phyloP scores from a whole-genome alignment of 805 yeast genomes.

The Komagataella phaffii region DNA sequence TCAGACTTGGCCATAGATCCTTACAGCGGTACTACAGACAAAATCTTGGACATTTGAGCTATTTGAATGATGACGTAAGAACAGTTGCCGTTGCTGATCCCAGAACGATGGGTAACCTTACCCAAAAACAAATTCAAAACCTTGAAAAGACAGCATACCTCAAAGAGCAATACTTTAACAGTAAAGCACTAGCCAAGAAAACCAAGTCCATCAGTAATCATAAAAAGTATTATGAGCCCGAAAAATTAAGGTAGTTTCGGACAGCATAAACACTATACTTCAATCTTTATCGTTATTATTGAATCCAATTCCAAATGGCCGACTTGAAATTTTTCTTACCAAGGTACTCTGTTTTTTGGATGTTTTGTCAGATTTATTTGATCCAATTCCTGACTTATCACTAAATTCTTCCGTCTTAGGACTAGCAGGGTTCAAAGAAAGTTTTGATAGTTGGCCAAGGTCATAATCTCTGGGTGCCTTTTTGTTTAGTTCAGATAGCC shows the following conservation, averaged over 20 bases:
- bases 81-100: slow-evolving; percentile 72
- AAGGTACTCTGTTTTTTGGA: background rate
- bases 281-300: background rate
- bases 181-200: background rate
- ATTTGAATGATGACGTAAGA: slow-evolving; percentile 51
- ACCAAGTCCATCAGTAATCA: background rate
- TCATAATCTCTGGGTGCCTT: background rate
- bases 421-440: background rate
- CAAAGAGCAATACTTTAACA: background rate
- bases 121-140: background rate
- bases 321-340: background rate
- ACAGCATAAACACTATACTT: background rate
- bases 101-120: slow-evolving; percentile 15
- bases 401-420: background rate
- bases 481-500: background rate
- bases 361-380: background rate
- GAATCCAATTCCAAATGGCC: background rate
- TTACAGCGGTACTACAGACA: slow-evolving; percentile 63
- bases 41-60: slow-evolving; percentile 33
- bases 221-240: background rate
- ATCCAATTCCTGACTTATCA: background rate
- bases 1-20: slow-evolving; percentile 71
- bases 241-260: background rate
- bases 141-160: background rate
- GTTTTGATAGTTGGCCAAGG: background rate